These are phyloP conservation scores for Solanum corneliomulleri DNA, from an alignment of 257 asterid species.

Conservation along the genomic window DNA sequence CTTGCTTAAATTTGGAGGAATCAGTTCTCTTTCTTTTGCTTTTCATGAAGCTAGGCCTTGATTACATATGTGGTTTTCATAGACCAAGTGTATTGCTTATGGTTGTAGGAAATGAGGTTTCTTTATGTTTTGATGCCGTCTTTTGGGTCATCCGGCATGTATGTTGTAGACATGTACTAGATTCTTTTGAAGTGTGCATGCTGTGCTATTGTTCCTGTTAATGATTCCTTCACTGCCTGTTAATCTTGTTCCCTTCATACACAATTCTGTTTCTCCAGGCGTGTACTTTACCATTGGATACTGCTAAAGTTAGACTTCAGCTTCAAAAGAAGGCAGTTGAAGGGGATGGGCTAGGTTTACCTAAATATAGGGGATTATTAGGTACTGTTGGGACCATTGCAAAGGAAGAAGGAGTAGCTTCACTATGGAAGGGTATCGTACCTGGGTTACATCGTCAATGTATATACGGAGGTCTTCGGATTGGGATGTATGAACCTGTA, in stretches of 20 bases:
- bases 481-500: constrained; percentile 95
- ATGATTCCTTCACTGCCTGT: not conserved
- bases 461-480: constrained; percentile 84
- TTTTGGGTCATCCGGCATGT: not conserved
- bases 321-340: constrained; percentile 74
- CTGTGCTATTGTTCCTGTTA: not conserved
- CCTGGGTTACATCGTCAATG: constrained; percentile 98
- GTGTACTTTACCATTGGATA: constrained; percentile 83
- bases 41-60: not conserved
- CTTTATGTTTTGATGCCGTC: not conserved
- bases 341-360: constrained; percentile 57
- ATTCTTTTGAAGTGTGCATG: not conserved
- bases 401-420: constrained; percentile 75
- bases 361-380: constrained; percentile 79
- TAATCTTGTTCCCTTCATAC: not conserved
- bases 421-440: constrained; percentile 94
- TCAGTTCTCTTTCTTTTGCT: not conserved
- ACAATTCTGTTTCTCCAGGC: constrained; percentile 21
- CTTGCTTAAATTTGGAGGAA: not conserved
- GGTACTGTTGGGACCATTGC: constrained; percentile 98
- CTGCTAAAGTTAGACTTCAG: constrained; percentile 97
- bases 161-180: not conserved
- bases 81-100: not conserved
- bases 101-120: not conserved
- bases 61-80: not conserved